phyloP scores from a whole-genome alignment of 345 rosid genomes.

The Streptanthus diversifolius region DNA sequence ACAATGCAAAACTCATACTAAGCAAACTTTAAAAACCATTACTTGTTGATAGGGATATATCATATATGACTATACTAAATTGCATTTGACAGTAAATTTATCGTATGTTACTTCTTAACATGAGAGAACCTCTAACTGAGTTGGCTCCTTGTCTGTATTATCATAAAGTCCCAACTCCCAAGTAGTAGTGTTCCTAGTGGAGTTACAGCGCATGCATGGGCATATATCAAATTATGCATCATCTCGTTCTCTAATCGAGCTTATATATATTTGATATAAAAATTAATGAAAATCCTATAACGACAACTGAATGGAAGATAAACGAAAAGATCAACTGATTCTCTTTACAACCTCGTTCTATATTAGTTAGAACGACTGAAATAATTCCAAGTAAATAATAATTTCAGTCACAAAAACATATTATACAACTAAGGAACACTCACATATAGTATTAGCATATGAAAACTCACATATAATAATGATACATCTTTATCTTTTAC shows the following conservation, averaged over 20 bases:
- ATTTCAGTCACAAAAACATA: not conserved
- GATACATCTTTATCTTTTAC: not conserved
- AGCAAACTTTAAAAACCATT: not conserved
- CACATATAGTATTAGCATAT: not conserved
- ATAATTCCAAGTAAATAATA: not conserved
- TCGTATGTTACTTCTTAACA: not conserved
- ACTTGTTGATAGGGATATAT: not conserved
- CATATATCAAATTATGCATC: not conserved
- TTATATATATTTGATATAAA: not conserved
- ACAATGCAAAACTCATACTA: not conserved
- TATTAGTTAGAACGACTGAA: not conserved
- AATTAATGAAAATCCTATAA: not conserved
- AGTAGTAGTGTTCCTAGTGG: not conserved
- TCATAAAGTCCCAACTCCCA: not conserved
- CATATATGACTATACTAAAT: not conserved
- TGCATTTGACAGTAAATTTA: not conserved
- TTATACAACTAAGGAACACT: not conserved
- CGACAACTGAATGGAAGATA: not conserved
- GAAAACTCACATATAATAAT: not conserved
- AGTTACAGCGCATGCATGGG: slow-evolving; percentile 11
- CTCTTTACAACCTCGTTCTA: not conserved
- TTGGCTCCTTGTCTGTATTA: slow-evolving; percentile 10
- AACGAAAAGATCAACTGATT: not conserved
- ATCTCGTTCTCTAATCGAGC: not conserved
- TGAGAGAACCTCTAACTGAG: not conserved